Evolutionary conservation across 352 stramenopile genomes (phyloP).

Genomic region (Pythium monospermum): DNA sequence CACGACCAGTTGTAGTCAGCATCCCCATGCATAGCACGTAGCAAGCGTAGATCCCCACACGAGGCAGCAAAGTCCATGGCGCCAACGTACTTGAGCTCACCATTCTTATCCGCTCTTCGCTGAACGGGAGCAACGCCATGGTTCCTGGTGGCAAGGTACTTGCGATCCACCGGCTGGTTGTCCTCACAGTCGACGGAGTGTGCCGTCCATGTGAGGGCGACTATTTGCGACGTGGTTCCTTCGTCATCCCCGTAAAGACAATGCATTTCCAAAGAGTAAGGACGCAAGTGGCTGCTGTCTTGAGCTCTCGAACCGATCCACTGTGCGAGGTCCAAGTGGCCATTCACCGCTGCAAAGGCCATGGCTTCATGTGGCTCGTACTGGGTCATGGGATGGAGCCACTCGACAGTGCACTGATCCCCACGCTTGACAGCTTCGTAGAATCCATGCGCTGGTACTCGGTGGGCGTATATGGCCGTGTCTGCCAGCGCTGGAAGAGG

Average conservation of each 20-base stretch:
- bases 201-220: constrained; percentile 9
- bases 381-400: constrained; percentile 28
- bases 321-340: constrained; percentile 29
- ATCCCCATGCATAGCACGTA: constrained; percentile 29
- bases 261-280: constrained; percentile 4
- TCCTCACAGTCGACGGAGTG: constrained; percentile 4
- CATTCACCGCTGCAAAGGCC: constrained; percentile 30
- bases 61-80: constrained; percentile 27
- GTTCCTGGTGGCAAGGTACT: constrained; percentile 1
- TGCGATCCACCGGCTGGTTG: constrained; percentile 12
- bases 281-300: neutral
- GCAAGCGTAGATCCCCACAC: constrained; percentile 24
- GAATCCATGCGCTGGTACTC: constrained; percentile 32
- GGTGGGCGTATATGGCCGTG: neutral
- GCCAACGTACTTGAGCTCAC: no score
- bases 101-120: no score
- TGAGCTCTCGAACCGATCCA: constrained; percentile 27
- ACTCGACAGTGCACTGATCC: constrained; percentile 29
- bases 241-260: neutral
- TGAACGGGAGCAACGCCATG: no score
- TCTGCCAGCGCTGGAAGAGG: no score
- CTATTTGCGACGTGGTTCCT: no score
- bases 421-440: constrained; percentile 35
- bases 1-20: constrained; percentile 9
- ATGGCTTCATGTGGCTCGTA: constrained; percentile 37